Base-by-base conservation (phyloP, 352 stramenopile species). In the Globisporangium recalcitrans region DNA sequence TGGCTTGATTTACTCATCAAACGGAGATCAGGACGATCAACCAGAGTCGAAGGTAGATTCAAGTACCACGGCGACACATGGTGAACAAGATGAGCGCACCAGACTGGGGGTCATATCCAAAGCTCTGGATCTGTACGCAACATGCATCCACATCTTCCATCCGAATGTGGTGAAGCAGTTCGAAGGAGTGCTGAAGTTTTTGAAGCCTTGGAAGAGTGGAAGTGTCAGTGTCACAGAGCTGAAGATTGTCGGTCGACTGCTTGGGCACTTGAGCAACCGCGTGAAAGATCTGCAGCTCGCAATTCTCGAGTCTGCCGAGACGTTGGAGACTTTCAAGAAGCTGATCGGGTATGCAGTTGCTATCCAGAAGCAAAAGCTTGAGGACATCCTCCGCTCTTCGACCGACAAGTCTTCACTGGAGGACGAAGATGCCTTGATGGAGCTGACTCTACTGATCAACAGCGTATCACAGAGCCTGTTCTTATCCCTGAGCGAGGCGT, bases 71-170 rank as follows among this genome's bases (percentile, higher is more conserved):
- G 1, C 14, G 3, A n/a, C 5, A 31, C 19, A 26, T 57, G 55
- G 58, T 44, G 71, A 76, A 34, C 58, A 49, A 5, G 60, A 24
- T 36, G 57, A 58, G 14, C 29, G 44, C 5, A 26, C 36, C n/a
- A 70, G 31, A 8, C 21, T 68, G 4, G 62, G 63, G 47, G 54
- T 82, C 16, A 67, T 69, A 34, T 77, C 75, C 1, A 70, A 67
- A 36, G 70, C 74, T 5, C 42, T 85, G 46, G 74, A 85, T 69
- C 46, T 85, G 32, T 80, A 85, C 55, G 78, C 72, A 7, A 80
- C 74, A 16, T 83, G 74, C 9, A 83, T 74, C 59, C 71, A 66
- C 32, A 72, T 83, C 52, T 80, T 80, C 29, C 68, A 85, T 32
- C 69, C 74, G 8, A 64, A 83, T n/a, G 68, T 83, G 22, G 68